Percentiles rank a stretch among this genome's conserved stretches.
phyloP scores from a whole-genome alignment of 805 yeast genomes.

The Phaffomyces antillensis region DNA sequence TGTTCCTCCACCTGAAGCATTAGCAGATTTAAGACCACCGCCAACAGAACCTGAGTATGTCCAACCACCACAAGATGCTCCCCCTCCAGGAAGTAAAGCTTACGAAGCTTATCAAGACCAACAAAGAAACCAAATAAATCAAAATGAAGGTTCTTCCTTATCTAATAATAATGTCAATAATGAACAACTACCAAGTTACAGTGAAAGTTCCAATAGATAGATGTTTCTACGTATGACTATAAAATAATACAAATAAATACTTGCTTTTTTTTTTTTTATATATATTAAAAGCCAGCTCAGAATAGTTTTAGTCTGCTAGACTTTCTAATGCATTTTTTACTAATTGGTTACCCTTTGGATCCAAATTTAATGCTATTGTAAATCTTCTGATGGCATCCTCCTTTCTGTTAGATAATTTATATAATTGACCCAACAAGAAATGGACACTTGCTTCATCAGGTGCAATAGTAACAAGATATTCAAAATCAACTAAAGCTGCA shows the following conservation, averaged over 20 bases:
- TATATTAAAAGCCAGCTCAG: neutral
- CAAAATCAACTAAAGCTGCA: conserved; percentile 69
- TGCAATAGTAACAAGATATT: conserved; percentile 62
- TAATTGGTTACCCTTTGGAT: conserved; percentile 85
- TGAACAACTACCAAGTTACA: conserved; percentile 9
- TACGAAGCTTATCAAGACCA: neutral
- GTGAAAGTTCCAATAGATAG: conserved; percentile 1
- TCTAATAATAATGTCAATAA: neutral
- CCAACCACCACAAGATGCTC: neutral
- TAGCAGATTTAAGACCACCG: neutral
- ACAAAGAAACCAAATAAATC: neutral
- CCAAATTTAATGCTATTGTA: conserved; percentile 83
- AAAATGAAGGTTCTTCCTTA: neutral
- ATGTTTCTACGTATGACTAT: neutral
- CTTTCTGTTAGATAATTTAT: conserved; percentile 66
- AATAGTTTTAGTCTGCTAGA: conserved; percentile 6
- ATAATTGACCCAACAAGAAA: conserved; percentile 78
- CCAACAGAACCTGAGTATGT: neutral
- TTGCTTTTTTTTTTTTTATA: neutral
- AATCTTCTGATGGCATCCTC: conserved; percentile 77
- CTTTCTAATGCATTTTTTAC: conserved; percentile 78
- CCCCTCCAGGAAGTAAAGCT: neutral
- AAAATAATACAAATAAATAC: neutral
- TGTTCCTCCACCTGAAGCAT: neutral
- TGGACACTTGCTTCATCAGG: conserved; percentile 96